Evolutionary conservation across 805 yeast species (phyloP), one percentile per base, ranked within the genome.

Genomic region (Pichia cabralensis): DNA sequence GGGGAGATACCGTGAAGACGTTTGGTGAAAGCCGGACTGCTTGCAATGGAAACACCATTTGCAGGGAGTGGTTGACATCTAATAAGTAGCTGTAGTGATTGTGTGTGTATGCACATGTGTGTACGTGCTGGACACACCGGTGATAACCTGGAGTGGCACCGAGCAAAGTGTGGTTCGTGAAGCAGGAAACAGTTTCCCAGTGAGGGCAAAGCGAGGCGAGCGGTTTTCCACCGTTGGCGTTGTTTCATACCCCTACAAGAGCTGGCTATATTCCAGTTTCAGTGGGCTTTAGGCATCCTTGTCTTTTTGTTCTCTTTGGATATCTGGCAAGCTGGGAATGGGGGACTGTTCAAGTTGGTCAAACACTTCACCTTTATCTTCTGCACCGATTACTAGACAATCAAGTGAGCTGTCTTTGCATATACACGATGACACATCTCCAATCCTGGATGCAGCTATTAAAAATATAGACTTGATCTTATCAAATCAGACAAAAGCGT

Each of bases 1-100:
- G 48, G 89, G 89, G 50, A 72, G 78, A 54, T 89, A 83, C 58
- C 96, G 86, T 61, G 97, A 89, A 61, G 97, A 89, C 66, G 94
- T 89, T 10, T 89, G 98, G 97, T 89, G 23, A 16, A n/a, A 20
- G 6, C 7, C 9, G 6, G 24, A 22, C 24, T 22, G 24, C 24
- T 22, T 6, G 11, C 8, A 11, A 12, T 11, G 8, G 4, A 12
- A 8, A 12, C 14, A 18, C 16, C 26, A 6, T 8, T 13, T 3
- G 10, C 5, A 10, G 11, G 22, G 8, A n/a, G n/a, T n/a, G n/a
- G n/a, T n/a, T n/a, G n/a, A n/a, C n/a, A n/a, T n/a, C n/a, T n/a
- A n/a, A n/a, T n/a, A n/a, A n/a, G n/a, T n/a, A n/a, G n/a, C n/a
- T n/a, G n/a, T n/a, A n/a, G n/a, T n/a, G n/a, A n/a, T n/a, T n/a